A percentile compares a stretch with the other conserved stretches of the same genome.
These are phyloP conservation scores for Phytophthora sansomeana DNA, from an alignment of 352 stramenopile genomes.

Conservation along the genomic window DNA sequence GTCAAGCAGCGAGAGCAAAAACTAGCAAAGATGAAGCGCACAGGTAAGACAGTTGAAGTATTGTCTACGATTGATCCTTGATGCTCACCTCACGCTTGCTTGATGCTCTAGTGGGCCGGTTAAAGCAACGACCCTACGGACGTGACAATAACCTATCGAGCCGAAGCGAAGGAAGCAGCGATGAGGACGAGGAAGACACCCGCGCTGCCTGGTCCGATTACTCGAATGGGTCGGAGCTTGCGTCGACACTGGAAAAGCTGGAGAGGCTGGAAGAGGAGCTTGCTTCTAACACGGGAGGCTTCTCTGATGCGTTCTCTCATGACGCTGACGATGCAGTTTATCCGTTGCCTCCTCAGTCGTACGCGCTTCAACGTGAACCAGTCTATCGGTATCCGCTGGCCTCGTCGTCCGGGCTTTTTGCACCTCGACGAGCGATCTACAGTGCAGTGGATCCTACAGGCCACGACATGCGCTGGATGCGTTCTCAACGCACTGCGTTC, in stretches of 20 bases:
- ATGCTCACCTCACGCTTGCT: neutral
- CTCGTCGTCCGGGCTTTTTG: slow-evolving; percentile 11
- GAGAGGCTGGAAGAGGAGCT: slow-evolving; percentile 37
- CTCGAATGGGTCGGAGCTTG: slow-evolving; percentile 34
- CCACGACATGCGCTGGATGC: slow-evolving; percentile 22
- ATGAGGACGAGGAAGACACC: slow-evolving; percentile 16
- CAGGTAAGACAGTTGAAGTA: slow-evolving; percentile 12
- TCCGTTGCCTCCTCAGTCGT: slow-evolving; percentile 13
- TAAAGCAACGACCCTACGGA: slow-evolving; percentile 1
- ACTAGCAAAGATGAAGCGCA: slow-evolving; percentile 45
- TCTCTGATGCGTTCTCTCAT: slow-evolving; percentile 3
- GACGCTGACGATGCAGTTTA: slow-evolving; percentile 18
- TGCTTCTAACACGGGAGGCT: slow-evolving; percentile 12
- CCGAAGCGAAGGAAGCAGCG: slow-evolving; percentile 19
- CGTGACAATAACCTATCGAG: slow-evolving; percentile 23
- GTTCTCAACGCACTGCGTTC: slow-evolving; percentile 20
- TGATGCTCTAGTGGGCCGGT: slow-evolving; percentile 17
- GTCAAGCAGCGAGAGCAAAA: slow-evolving; percentile 58
- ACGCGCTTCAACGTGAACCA: slow-evolving; percentile 19
- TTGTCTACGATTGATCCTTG: neutral
- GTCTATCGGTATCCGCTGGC: slow-evolving; percentile 26
- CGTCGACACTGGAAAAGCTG: slow-evolving; percentile 27
- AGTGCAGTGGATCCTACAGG: slow-evolving; percentile 1
- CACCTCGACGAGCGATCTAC: slow-evolving; percentile 12
- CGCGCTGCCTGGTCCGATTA: slow-evolving; percentile 22